Evolutionary conservation across 1,139 yeast species (phyloP).

Genomic region (Blastobotrys elegans): DNA sequence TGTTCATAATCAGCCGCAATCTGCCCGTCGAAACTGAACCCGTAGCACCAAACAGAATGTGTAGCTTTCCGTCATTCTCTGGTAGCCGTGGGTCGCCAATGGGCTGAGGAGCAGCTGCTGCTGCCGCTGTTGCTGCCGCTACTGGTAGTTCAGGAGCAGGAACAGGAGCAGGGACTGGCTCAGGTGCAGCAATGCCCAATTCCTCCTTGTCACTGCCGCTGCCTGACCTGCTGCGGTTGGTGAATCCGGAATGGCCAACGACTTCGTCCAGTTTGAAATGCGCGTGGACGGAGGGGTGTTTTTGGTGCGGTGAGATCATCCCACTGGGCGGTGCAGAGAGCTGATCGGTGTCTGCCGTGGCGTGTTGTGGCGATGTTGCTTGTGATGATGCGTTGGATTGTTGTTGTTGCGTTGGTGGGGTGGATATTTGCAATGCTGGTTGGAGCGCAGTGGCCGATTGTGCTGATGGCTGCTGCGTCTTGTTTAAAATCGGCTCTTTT

Average conservation of each 20-base stretch:
- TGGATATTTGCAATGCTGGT: not conserved
- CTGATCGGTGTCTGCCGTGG: not conserved
- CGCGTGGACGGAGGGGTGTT: slow-evolving; percentile 51
- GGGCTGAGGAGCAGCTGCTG: not conserved
- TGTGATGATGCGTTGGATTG: not conserved
- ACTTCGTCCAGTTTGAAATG: slow-evolving; percentile 76
- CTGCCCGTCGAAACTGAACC: slow-evolving; percentile 81
- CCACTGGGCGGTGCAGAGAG: not conserved
- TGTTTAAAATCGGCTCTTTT: not conserved
- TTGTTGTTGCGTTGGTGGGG: not conserved
- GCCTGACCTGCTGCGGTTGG: slow-evolving; percentile 18
- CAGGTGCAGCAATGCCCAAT: not conserved
- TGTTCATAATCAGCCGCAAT: slow-evolving; percentile 66
- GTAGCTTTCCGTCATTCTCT: slow-evolving; percentile 86
- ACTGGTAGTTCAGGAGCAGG: not conserved
- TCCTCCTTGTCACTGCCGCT: not conserved
- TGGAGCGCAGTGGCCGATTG: not conserved
- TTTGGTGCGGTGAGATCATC: slow-evolving; percentile 2
- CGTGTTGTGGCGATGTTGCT: slow-evolving; percentile 1
- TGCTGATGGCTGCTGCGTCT: not conserved
- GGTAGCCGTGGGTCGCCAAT: slow-evolving; percentile 74
- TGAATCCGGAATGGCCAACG: slow-evolving; percentile 46
- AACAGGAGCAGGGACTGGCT: not conserved
- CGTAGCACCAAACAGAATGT: slow-evolving; percentile 82
- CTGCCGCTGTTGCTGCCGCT: not conserved